Base-by-base conservation (phyloP, 345 rosid genomes). In the Alliaria petiolata region DNA sequence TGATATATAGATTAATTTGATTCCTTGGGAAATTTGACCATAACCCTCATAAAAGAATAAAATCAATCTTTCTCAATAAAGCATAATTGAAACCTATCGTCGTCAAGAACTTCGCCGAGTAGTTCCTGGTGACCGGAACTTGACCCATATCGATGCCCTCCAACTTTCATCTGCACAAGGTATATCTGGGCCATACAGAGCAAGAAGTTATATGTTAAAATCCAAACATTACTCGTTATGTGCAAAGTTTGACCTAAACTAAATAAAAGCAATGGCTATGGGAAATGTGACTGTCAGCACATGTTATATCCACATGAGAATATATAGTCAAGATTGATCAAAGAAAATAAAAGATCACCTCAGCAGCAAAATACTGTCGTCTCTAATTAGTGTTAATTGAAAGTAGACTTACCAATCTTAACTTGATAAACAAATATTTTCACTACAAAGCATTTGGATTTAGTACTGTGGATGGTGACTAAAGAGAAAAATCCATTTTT, bases 61-160 rank as follows among this genome's bases (percentile, higher is more conserved):
- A 17, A 20, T 4, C 15, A 1, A 25, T 13, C 22, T 46, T 25
- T 12, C 14, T 19, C 22, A 36, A 6, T 25, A 55, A 31, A n/a
- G 0, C 72, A 68, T 31, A 33, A 8, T 42, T 47, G 7, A 39
- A 61, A 70, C 75, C 75, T 70, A 14, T 70, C 53, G 3, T 59
- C 16, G 34, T 70, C 75, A 25, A 70, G 75, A 39, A 70, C 53
- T 39, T 70, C 16, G 12, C 44, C 11, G 22, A 70, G 62, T 70
- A 70, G 60, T 46, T 70, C 35, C 20, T 61, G 50, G 52, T 70
- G 75, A 70, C 75, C 75, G 8, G 43, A 14, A 61, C 75, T 70
- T 50, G 68, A 70, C 33, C 59, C 75, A 19, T 39, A 70, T 61
- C 26, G 59, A 70, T 70, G 75, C 16, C 64, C 75, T 30, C 68